Evolutionary conservation across 345 rosid species (phyloP).

Genomic region (Boechera divaricarpa): DNA sequence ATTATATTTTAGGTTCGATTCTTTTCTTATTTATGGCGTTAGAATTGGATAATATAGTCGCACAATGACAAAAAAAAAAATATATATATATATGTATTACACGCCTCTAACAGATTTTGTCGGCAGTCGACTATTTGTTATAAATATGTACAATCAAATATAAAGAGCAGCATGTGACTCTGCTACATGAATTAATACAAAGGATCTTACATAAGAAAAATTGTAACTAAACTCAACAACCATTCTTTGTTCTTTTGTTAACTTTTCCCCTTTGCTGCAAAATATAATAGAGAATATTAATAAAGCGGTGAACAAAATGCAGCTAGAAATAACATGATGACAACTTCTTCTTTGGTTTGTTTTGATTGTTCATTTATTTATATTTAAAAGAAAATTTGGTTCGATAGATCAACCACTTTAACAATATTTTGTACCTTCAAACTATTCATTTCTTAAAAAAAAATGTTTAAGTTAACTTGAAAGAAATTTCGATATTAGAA

Average conservation of each 20-base stretch:
- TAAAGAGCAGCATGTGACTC: constrained; percentile 21
- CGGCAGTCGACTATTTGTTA: not conserved
- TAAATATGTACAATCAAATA: not conserved
- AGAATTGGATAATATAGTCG: not conserved
- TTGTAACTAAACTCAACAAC: constrained; percentile 42
- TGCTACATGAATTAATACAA: constrained; percentile 13
- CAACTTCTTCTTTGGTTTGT: constrained; percentile 19
- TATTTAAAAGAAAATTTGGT: not conserved
- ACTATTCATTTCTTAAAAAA: not conserved
- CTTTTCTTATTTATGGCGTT: not conserved
- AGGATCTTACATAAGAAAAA: constrained; percentile 11
- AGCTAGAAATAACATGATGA: constrained; percentile 23
- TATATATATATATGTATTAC: not conserved
- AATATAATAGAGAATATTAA: not conserved
- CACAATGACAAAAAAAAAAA: not conserved
- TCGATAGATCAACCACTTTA: constrained; percentile 41
- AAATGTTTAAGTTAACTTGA: constrained; percentile 7
- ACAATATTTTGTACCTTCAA: constrained; percentile 13
- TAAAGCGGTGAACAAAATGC: constrained; percentile 26
- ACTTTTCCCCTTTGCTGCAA: constrained; percentile 4
- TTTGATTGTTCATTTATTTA: constrained; percentile 3
- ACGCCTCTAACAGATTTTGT: constrained; percentile 3
- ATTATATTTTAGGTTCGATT: not conserved
- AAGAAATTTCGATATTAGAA: not conserved
- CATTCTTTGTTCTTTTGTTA: constrained; percentile 11